These are phyloP conservation scores for Myriangium duriaei DNA, from an alignment of 2,329 filamentous ascomycete genomes.

Conservation along the genomic window DNA sequence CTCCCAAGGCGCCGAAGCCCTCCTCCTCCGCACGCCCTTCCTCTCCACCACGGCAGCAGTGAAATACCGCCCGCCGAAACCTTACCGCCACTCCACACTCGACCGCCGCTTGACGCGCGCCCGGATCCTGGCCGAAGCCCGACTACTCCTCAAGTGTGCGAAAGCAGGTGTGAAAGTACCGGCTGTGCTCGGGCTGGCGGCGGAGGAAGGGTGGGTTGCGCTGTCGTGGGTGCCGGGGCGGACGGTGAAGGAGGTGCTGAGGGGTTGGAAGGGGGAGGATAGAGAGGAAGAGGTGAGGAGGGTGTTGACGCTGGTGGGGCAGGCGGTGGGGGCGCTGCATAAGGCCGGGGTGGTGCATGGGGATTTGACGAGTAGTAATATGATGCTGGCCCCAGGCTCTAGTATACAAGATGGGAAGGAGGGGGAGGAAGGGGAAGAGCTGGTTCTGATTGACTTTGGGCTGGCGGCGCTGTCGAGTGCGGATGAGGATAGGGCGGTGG, in stretches of 20 bases:
- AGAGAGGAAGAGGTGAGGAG: conserved; percentile 17
- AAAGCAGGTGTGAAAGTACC: conserved; percentile 73
- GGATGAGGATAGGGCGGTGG: conserved; percentile 89
- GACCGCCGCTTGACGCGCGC: conserved; percentile 78
- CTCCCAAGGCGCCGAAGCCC: conserved; percentile 89
- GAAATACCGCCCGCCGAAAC: conserved; percentile 83
- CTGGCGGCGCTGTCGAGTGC: conserved; percentile 67
- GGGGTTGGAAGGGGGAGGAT: conserved; percentile 42
- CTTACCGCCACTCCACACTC: conserved; percentile 81
- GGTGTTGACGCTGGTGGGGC: conserved; percentile 24
- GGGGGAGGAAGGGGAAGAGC: conserved; percentile 47
- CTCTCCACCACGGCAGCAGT: conserved; percentile 62
- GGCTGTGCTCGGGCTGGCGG: conserved; percentile 58
- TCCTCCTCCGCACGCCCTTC: conserved; percentile 78
- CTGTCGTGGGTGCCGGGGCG: conserved; percentile 73
- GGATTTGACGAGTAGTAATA: conserved; percentile 91
- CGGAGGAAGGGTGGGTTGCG: conserved; percentile 57
- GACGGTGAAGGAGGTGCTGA: conserved; percentile 56
- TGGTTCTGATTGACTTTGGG: conserved; percentile 91
- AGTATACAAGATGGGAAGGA: conserved; percentile 3
- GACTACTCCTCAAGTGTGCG: conserved; percentile 67
- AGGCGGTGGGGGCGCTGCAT: conserved; percentile 47
- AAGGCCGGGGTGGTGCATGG: conserved; percentile 80
- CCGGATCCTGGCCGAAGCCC: conserved; percentile 77
- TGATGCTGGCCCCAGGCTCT: conserved; percentile 57